Base-by-base conservation (phyloP, 306 rosid species). In the Begonia loranthoides region DNA sequence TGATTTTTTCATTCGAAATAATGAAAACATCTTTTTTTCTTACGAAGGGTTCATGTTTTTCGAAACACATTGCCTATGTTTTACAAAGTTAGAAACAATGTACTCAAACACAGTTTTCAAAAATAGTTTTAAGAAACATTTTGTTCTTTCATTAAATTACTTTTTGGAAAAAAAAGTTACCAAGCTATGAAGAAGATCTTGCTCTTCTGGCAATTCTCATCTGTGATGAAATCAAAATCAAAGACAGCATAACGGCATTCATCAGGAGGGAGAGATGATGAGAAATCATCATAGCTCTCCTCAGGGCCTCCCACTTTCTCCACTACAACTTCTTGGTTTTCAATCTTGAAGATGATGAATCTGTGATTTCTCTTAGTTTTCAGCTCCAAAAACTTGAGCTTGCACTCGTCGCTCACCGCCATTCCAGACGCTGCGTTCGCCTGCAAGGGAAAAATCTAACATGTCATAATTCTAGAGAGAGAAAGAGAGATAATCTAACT, bases 121-220 rank as follows among this genome's bases (percentile, higher is more conserved):
- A 28, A 28, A 28, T 8, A 28, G 22, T 19, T n/a, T n/a, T n/a
- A n/a, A n/a, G n/a, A n/a, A n/a, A n/a, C n/a, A n/a, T n/a, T n/a
- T 19, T 19, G 22, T 19, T 19, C 22, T 19, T 19, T 1, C 22
- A 19, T 19, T 19, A 19, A 19, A 1, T 4, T 19, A 19, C 22
- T 19, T 8, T 28, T 28, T 28, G 36, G 36, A 3, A 14, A 9
- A 1, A 24, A 16, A 38, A 19, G 2, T 64, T 73, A 79, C 87
- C 93, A 83, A 9, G 87, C 84, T 21, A 76, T 74, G 82, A 83
- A 83, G 77, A 74, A 83, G 56, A 83, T 83, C 72, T 83, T 83
- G 84, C 87, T 79, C 55, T 79, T 83, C 69, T 79, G 82, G 76
- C 78, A 69, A 4, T 79, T 76, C 74, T 83, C 93, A 24, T 34